Evolutionary conservation across 495 filamentous ascomycete species (phyloP).

Genomic region (Cercophora newfieldiana): DNA sequence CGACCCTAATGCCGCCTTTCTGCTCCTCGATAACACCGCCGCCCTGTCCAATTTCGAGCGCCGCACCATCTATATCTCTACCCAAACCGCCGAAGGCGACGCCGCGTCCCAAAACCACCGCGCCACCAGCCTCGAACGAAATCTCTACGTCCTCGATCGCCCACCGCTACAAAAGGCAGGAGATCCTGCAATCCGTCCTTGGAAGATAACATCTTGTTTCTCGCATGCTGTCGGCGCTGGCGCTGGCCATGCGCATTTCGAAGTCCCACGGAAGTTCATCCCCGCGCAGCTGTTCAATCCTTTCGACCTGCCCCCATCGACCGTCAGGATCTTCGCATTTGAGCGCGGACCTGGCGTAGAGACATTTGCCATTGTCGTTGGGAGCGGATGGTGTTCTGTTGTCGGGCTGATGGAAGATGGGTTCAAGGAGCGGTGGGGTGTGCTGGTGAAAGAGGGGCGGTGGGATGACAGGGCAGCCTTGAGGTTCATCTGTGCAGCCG

Average conservation of each 20-base stretch:
- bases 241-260: conserved; percentile 21
- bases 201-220: conserved; percentile 27
- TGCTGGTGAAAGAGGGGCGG: conserved; percentile 19
- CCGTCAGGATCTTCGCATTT: conserved; percentile 23
- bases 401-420: conserved; percentile 13
- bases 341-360: conserved; percentile 5
- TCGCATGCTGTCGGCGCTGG: conserved; percentile 27
- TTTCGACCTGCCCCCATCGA: conserved; percentile 24
- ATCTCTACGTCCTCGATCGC: conserved; percentile 27
- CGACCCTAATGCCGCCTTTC: conserved; percentile 25
- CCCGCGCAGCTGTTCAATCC: conserved; percentile 20
- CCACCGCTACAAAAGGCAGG: conserved; percentile 8
- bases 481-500: conserved; percentile 15
- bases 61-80: conserved; percentile 26
- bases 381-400: conserved; percentile 26
- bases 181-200: conserved; percentile 1
- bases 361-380: conserved; percentile 24
- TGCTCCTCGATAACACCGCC: conserved; percentile 16
- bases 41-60: conserved; percentile 21
- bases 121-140: conserved; percentile 18
- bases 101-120: conserved; percentile 23
- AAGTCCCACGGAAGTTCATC: conserved; percentile 22
- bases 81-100: conserved; percentile 8
- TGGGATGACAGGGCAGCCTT: conserved; percentile 22
- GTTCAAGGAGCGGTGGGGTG: conserved; percentile 18